A percentile compares a stretch with the other conserved stretches of the same genome.
phyloP scores from a whole-genome alignment of 176 grass and related monocot genomes.

The Rhynchospora pubera region DNA sequence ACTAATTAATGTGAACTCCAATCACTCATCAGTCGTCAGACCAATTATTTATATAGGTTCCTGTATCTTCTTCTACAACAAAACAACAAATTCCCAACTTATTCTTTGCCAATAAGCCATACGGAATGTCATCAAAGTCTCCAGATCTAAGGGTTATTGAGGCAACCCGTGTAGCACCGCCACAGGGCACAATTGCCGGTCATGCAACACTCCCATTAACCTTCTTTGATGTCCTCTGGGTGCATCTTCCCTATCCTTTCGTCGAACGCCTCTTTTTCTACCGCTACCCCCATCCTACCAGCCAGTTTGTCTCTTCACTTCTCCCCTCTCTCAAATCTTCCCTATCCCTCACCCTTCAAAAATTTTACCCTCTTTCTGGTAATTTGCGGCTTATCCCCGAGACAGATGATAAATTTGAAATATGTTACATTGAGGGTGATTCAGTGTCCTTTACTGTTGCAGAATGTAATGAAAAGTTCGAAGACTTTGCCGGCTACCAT shows the following conservation, averaged over 20 bases:
- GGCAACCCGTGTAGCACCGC: background rate
- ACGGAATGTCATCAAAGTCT: background rate
- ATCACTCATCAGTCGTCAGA: too few species aligned
- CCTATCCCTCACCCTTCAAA: slow-evolving; percentile 23
- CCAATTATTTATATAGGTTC: too few species aligned
- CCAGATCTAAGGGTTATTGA: background rate
- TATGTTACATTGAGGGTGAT: slow-evolving; percentile 27
- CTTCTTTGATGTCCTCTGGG: slow-evolving; percentile 10
- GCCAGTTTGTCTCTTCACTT: background rate
- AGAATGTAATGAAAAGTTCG: background rate
- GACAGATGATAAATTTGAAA: slow-evolving; percentile 8
- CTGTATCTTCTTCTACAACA: too few species aligned
- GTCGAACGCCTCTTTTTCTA: slow-evolving; percentile 29
- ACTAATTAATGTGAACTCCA: too few species aligned
- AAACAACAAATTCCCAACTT: too few species aligned
- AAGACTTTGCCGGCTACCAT: background rate
- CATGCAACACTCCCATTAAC: background rate
- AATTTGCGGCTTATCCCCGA: background rate
- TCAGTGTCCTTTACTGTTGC: slow-evolving; percentile 19
- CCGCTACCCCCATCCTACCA: background rate
- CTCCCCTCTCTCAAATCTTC: slow-evolving; percentile 18
- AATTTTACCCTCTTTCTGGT: slow-evolving; percentile 23
- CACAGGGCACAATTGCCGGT: background rate
- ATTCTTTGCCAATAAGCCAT: background rate
- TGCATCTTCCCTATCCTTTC: background rate